Conservation (phyloP, 768 basidiomycete genomes). For the Termitomyces sp. region DNA sequence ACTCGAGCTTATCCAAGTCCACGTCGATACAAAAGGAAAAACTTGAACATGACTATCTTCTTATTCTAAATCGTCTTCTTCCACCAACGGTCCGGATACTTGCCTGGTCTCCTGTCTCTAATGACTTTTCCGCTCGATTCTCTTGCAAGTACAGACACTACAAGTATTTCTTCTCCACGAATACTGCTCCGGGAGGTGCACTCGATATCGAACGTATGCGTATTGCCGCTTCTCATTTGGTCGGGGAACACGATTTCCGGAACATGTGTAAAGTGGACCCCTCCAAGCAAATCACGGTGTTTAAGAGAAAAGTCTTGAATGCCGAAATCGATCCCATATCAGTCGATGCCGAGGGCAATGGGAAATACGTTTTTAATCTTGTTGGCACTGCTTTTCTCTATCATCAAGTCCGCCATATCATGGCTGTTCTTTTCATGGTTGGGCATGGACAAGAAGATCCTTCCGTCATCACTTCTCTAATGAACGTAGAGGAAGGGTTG, state of each 20-base stretch:
- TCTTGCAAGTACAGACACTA: slow-evolving; percentile 87
- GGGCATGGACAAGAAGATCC: slow-evolving; percentile 77
- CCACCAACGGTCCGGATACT: slow-evolving; percentile 87
- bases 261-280: slow-evolving; percentile 94
- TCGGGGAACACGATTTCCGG: slow-evolving; percentile 93
- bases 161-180: slow-evolving; percentile 90
- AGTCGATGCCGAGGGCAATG: slow-evolving; percentile 19
- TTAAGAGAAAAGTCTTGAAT: slow-evolving; percentile 59
- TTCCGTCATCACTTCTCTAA: slow-evolving; percentile 60
- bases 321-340: slow-evolving; percentile 57
- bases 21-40: slow-evolving; percentile 14
- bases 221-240: slow-evolving; percentile 60
- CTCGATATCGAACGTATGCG: slow-evolving; percentile 77
- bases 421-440: slow-evolving; percentile 86
- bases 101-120: slow-evolving; percentile 88
- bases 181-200: slow-evolving; percentile 21
- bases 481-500: slow-evolving; percentile 59
- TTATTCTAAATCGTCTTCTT: slow-evolving; percentile 80
- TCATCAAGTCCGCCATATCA: slow-evolving; percentile 94
- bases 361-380: slow-evolving; percentile 74
- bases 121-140: slow-evolving; percentile 82
- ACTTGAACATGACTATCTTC: slow-evolving; percentile 70
- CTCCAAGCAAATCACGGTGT: slow-evolving; percentile 83
- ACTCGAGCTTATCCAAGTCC: slow-evolving; percentile 14
- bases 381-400: slow-evolving; percentile 87